Evolutionary conservation across 1,284 basidiomycete species (phyloP).

Genomic region (Leccinum solheimii): DNA sequence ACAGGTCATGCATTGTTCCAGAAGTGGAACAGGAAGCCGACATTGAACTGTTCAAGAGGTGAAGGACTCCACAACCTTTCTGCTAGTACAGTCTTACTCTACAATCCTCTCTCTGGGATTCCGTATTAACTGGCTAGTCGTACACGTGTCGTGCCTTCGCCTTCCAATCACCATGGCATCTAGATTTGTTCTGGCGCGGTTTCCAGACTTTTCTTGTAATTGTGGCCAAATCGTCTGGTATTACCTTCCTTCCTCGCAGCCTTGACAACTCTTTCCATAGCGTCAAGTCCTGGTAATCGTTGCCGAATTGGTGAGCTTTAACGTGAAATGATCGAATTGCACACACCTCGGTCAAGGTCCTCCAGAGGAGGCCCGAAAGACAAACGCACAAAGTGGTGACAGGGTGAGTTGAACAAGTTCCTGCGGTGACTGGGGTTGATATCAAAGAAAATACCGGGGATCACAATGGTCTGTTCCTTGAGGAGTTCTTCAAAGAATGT

Average conservation of each 20-base stretch:
- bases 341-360: constrained; percentile 76
- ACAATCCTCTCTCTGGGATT: constrained; percentile 2
- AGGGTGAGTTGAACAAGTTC: constrained; percentile 88
- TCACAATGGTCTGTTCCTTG: constrained; percentile 88
- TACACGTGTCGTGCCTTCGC: neutral
- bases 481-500: constrained; percentile 95
- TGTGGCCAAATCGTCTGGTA: constrained; percentile 61
- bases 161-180: neutral
- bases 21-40: constrained; percentile 84
- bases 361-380: constrained; percentile 87
- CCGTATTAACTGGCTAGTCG: neutral
- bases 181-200: constrained; percentile 28
- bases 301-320: constrained; percentile 4
- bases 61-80: constrained; percentile 3
- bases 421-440: constrained; percentile 82
- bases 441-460: constrained; percentile 91
- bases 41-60: constrained; percentile 73
- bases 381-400: constrained; percentile 84
- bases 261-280: constrained; percentile 77
- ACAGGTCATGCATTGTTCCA: constrained; percentile 75
- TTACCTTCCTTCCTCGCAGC: constrained; percentile 63
- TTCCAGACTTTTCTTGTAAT: constrained; percentile 65
- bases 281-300: constrained; percentile 67
- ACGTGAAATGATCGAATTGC: neutral
- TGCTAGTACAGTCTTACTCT: neutral